These are phyloP conservation scores for Venturia nashicola DNA, from an alignment of 2,329 filamentous ascomycete species.

Conservation along the genomic window DNA sequence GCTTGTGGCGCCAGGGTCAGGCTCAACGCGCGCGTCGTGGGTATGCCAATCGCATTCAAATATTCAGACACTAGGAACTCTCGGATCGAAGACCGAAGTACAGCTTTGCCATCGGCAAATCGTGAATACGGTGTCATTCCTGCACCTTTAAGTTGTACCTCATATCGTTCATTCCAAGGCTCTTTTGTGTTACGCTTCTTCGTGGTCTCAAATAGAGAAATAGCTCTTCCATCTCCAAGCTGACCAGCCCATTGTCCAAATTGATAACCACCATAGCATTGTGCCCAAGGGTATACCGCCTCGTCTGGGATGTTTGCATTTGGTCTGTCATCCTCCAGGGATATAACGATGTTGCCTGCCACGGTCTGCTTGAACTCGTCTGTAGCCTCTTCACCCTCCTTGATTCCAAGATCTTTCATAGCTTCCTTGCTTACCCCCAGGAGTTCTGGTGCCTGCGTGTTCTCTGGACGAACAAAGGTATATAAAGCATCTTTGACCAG, in stretches of 20 bases:
- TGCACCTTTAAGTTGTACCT: constrained; percentile 89
- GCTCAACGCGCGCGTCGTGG: constrained; percentile 74
- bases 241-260: constrained; percentile 88
- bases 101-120: constrained; percentile 92
- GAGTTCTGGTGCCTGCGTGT: constrained; percentile 58
- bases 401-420: constrained; percentile 69
- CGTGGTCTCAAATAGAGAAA: constrained; percentile 82
- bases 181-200: constrained; percentile 52
- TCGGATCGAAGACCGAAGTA: constrained; percentile 80
- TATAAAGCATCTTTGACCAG: constrained; percentile 77
- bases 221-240: constrained; percentile 85
- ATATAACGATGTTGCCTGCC: constrained; percentile 70
- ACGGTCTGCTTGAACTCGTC: constrained; percentile 67
- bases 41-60: constrained; percentile 73
- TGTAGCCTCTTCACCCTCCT: constrained; percentile 52
- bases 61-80: constrained; percentile 90
- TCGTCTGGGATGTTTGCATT: constrained; percentile 46
- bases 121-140: constrained; percentile 89
- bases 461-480: constrained; percentile 79
- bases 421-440: constrained; percentile 70
- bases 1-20: constrained; percentile 63
- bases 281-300: constrained; percentile 90
- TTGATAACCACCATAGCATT: constrained; percentile 80
- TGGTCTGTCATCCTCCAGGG: constrained; percentile 49
- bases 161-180: constrained; percentile 46